Conservation (phyloP, 192 early-diverging fungal genomes). For the Pecoramyces ruminantium region DNA sequence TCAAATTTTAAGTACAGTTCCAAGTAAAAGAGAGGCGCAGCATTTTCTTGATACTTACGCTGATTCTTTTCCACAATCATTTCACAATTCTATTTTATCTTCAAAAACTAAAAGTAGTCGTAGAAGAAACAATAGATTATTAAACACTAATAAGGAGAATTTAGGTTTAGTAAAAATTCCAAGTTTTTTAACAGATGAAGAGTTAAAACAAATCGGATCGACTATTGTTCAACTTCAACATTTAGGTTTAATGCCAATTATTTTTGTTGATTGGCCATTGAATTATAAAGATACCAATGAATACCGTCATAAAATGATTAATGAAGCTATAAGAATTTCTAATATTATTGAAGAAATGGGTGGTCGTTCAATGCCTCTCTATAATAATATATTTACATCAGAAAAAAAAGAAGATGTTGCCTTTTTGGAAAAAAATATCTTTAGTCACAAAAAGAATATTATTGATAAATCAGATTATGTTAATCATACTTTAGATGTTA, state of each 20-base stretch:
- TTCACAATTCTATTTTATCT: background rate
- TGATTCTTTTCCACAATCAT: slow-evolving; percentile 10
- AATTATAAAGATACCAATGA: background rate
- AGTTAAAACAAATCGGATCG: slow-evolving; percentile 18
- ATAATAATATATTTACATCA: slow-evolving; percentile 39
- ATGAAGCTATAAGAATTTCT: slow-evolving; percentile 30
- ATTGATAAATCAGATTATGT: slow-evolving; percentile 2
- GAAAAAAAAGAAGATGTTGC: background rate
- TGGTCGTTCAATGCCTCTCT: slow-evolving; percentile 49
- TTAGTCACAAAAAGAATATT: background rate
- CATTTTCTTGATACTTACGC: slow-evolving; percentile 29
- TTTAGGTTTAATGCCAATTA: slow-evolving; percentile 43
- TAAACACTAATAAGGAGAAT: slow-evolving; percentile 21
- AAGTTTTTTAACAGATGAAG: slow-evolving; percentile 18
- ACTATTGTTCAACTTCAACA: slow-evolving; percentile 47
- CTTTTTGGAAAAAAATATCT: background rate
- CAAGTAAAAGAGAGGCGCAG: slow-evolving; percentile 41
- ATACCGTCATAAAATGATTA: slow-evolving; percentile 17
- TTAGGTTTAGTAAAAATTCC: slow-evolving; percentile 40
- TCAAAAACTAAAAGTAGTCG: background rate
- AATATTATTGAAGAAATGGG: slow-evolving; percentile 58
- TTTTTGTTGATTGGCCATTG: slow-evolving; percentile 29
- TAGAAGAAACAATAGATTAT: no score
- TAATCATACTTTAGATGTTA: slow-evolving; percentile 12
- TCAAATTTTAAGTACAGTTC: slow-evolving; percentile 36